Percentiles rank a stretch among this genome's conserved stretches.
Conservation (phyloP, 2,329 filamentous ascomycete species). For the Neocucurbitaria cava region DNA sequence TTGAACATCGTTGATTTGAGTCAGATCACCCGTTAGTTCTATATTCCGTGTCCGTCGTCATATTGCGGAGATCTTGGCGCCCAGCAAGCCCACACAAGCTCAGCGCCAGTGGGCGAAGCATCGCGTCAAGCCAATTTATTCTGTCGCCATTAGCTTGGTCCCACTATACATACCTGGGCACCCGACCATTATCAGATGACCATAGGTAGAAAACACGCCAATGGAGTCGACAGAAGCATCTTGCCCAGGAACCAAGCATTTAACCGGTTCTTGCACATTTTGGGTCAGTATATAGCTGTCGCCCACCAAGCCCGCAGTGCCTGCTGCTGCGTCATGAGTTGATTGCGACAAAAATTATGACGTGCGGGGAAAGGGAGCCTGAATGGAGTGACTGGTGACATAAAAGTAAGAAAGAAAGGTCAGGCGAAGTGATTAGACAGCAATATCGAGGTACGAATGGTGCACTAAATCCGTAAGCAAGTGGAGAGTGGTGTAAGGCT, state of each 20-base stretch:
- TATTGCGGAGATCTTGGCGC: constrained; percentile 5
- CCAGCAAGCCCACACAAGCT: constrained; percentile 24
- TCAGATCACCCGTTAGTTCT: neutral
- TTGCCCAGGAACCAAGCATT: constrained; percentile 27
- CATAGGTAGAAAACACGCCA: constrained; percentile 2
- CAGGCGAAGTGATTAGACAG: neutral
- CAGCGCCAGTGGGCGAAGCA: constrained; percentile 15
- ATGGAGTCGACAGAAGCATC: constrained; percentile 27
- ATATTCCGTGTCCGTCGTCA: constrained; percentile 1
- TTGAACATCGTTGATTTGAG: neutral
- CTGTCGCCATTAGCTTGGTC: constrained; percentile 15
- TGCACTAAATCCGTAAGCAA: neutral
- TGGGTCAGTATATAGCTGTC: neutral
- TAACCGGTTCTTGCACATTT: constrained; percentile 33
- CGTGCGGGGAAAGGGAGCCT: constrained; percentile 2
- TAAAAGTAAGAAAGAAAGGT: neutral
- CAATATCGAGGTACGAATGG: neutral
- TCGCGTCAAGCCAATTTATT: constrained; percentile 19
- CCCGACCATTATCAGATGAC: constrained; percentile 14
- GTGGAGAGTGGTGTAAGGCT: neutral
- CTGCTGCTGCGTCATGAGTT: constrained; percentile 12
- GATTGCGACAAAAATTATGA: constrained; percentile 10
- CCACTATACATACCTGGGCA: constrained; percentile 16
- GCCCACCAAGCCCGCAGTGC: neutral
- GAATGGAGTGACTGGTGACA: neutral